Evolutionary conservation across 768 basidiomycete genomes (phyloP), one percentile per base, ranked within the genome.

Genomic region (Suillus brevipes): DNA sequence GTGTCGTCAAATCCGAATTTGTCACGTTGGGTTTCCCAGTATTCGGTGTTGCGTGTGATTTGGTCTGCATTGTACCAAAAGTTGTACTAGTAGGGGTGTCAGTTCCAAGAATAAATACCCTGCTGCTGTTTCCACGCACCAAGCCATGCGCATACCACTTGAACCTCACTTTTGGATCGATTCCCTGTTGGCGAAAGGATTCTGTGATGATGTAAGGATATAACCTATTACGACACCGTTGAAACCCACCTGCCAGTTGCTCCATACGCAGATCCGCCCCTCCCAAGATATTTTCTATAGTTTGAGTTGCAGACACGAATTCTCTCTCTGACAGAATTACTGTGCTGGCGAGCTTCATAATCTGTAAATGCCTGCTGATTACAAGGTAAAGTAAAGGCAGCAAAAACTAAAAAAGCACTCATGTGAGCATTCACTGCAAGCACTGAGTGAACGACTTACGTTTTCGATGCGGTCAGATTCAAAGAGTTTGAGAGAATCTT

Each of bases 401-500:
- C 8, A 79, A 47, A 59, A 74, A 75, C 79, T 81, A 14, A 36
- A 45, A 14, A 49, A 69, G 34, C n/a, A 16, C 16, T 16, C 37
- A 45, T 43, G 14, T 38, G 28, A 53, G 50, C 40, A 23, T 59
- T 28, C 23, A 31, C 57, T 28, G 18, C 6, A 49, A 34, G 40
- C 20, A 50, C 13, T n/a, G 38, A 58, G 36, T 45, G 20, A 53
- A 13, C 0, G 31, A 65, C 74, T 52, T 34, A 77, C 78, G 50
- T 73, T 67, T 66, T 80, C 79, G 34, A 79, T 76, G n/a, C 77
- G 66, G 4, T 77, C 77, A 2, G 71, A 71, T 6, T 77, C 79
- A 0, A 68, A 71, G n/a, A 78, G 67, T 14, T 56, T 61, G 2
- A 78, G 64, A 0, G 77, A 76, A 53, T 76, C 71, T 18, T 64